These are phyloP conservation scores for Penicillium sp. DNA, from an alignment of 2,329 filamentous ascomycete species.

Conservation along the genomic window DNA sequence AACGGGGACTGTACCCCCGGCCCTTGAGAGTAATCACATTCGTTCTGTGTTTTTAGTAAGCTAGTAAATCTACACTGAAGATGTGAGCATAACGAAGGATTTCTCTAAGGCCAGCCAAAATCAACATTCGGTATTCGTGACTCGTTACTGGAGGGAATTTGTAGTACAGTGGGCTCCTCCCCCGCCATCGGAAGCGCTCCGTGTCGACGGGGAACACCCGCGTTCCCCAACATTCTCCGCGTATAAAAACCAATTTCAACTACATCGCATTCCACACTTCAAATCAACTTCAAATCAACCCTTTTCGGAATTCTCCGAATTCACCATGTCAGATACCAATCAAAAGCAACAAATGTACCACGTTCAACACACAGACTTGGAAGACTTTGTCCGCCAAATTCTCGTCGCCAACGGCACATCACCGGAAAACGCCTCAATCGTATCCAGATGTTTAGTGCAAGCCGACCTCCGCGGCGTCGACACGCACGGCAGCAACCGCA, in stretches of 20 bases:
- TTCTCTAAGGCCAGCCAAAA: not conserved
- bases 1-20: no score
- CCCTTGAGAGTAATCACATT: no score
- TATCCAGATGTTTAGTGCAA: slow-evolving; percentile 67
- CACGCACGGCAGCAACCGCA: slow-evolving; percentile 74
- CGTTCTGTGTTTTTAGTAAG: not conserved
- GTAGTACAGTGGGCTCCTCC: not conserved
- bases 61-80: not conserved
- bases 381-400: slow-evolving; percentile 29
- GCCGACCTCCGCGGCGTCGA: slow-evolving; percentile 78
- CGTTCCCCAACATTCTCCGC: not conserved
- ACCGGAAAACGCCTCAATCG: slow-evolving; percentile 56
- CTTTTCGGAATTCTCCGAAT: not conserved
- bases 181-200: slow-evolving; percentile 1
- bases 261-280: not conserved
- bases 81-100: not conserved
- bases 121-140: not conserved
- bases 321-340: slow-evolving; percentile 10
- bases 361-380: slow-evolving; percentile 15
- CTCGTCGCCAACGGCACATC: slow-evolving; percentile 55
- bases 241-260: not conserved
- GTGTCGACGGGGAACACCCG: slow-evolving; percentile 1
- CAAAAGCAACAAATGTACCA: slow-evolving; percentile 16
- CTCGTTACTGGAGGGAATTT: not conserved
- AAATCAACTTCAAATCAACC: not conserved